phyloP scores from a whole-genome alignment of 2,329 filamentous ascomycete genomes.

The Aschersonia sp. region DNA sequence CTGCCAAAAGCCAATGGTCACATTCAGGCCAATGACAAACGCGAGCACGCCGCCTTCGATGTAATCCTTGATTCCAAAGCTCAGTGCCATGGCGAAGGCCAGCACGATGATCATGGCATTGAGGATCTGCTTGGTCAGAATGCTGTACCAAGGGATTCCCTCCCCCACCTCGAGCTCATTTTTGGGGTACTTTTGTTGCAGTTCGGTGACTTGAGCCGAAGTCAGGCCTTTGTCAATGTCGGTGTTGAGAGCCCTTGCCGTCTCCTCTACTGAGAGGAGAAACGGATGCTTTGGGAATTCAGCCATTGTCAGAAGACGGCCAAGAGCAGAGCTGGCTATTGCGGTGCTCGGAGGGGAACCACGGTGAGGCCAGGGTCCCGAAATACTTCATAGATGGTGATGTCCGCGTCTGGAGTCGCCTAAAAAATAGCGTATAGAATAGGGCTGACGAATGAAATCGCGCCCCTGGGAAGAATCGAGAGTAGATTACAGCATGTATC shows the following conservation, averaged over 20 bases:
- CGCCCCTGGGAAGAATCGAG: too few species aligned
- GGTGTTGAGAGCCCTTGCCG: conserved; percentile 45
- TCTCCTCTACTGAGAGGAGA: conserved; percentile 45
- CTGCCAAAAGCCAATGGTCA: conserved; percentile 52
- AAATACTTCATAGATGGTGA: conserved; percentile 9
- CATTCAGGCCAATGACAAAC: conserved; percentile 54
- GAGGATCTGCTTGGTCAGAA: conserved; percentile 55
- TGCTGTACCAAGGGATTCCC: conserved; percentile 55
- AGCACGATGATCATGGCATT: conserved; percentile 71
- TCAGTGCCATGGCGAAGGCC: conserved; percentile 60
- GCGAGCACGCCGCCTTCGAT: conserved; percentile 54
- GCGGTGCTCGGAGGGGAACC: conserved; percentile 7
- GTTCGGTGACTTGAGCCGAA: conserved; percentile 39
- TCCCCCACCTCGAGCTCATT: conserved; percentile 60
- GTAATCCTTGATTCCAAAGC: conserved; percentile 51
- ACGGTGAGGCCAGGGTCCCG: conserved; percentile 3
- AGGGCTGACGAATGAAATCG: too few species aligned
- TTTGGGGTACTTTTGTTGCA: conserved; percentile 44
- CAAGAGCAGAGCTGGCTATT: conserved; percentile 1
- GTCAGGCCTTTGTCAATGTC: conserved; percentile 54
- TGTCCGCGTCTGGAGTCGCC: conserved; percentile 1
- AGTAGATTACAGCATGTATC: too few species aligned
- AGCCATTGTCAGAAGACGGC: conserved; percentile 13
- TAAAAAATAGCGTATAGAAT: not conserved
- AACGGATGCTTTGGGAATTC: conserved; percentile 42